phyloP scores from a whole-genome alignment of 805 yeast genomes.

The Suhomyces prunicola region DNA sequence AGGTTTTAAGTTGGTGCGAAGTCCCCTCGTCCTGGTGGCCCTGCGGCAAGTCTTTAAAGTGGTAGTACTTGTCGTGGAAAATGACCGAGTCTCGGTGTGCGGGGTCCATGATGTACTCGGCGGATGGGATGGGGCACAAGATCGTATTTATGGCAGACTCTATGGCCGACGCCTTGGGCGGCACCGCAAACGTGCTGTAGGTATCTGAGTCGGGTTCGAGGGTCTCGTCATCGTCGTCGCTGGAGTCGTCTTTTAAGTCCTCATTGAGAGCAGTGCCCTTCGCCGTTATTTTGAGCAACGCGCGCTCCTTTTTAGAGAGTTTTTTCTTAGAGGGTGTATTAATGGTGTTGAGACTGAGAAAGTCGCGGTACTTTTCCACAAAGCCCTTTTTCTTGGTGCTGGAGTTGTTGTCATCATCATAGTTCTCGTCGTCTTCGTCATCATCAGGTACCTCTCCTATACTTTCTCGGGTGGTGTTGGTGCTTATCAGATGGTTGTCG shows the following conservation, averaged over 20 bases:
- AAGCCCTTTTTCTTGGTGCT: not conserved
- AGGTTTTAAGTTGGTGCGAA: conserved; percentile 5
- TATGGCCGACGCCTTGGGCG: conserved; percentile 43
- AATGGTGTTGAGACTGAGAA: not conserved
- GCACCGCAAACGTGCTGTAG: conserved; percentile 31
- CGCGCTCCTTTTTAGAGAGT: conserved; percentile 13
- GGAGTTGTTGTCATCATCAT: not conserved
- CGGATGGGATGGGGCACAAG: conserved; percentile 39
- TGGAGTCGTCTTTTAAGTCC: conserved; percentile 3
- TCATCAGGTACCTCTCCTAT: conserved; percentile 7
- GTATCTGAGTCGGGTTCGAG: not conserved
- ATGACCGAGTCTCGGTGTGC: conserved; percentile 32
- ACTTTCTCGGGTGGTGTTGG: conserved; percentile 16
- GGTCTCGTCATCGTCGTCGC: conserved; percentile 5
- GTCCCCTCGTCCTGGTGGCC: conserved; percentile 14
- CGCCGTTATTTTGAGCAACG: conserved; percentile 17
- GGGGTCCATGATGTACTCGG: conserved; percentile 31
- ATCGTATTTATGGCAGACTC: conserved; percentile 41
- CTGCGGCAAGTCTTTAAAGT: conserved; percentile 28
- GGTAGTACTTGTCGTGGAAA: conserved; percentile 42
- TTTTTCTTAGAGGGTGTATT: conserved; percentile 1
- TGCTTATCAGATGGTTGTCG: conserved; percentile 31
- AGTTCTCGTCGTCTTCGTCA: not conserved
- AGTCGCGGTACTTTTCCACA: not conserved
- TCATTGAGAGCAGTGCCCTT: conserved; percentile 12